Conservation (phyloP, 768 basidiomycete genomes). For the Mycena indigotica region DNA sequence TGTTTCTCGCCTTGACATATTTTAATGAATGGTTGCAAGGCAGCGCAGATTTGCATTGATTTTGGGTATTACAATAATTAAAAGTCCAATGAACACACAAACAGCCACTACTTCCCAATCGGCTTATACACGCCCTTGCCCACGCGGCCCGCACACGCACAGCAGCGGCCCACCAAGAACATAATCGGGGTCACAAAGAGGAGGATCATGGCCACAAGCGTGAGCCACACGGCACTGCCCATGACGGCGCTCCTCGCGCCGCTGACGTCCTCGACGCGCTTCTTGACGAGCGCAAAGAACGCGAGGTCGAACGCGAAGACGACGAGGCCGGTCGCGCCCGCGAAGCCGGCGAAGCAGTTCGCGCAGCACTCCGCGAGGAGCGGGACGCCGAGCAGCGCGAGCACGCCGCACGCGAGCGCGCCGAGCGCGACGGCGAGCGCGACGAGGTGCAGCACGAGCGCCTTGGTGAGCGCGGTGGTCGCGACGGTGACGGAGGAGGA, state of each 20-base stretch:
- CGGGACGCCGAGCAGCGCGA: conserved; percentile 38
- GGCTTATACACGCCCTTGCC: conserved; percentile 17
- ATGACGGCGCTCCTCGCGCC: conserved; percentile 58
- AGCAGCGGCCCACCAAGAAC: conserved; percentile 21
- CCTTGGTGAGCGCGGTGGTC: conserved; percentile 77
- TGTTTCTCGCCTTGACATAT: too few species aligned
- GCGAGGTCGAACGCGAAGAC: conserved; percentile 76
- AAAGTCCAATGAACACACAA: neutral
- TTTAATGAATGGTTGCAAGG: too few species aligned
- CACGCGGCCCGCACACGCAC: conserved; percentile 5
- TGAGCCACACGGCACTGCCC: conserved; percentile 74
- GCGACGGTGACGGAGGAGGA: conserved; percentile 29
- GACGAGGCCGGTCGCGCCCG: conserved; percentile 58
- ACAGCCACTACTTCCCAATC: neutral
- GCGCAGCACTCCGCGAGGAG: conserved; percentile 64
- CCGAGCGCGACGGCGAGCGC: conserved; percentile 53
- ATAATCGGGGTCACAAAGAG: conserved; percentile 52
- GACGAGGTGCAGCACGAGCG: conserved; percentile 70
- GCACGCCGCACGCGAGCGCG: conserved; percentile 18
- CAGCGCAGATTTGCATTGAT: neutral
- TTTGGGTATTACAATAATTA: neutral
- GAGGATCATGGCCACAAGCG: conserved; percentile 61
- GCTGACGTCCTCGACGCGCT: conserved; percentile 50
- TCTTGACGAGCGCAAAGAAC: conserved; percentile 69
- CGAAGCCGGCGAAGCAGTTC: conserved; percentile 61